phyloP scores from a whole-genome alignment of 2,329 filamentous ascomycete genomes.

The Colletotrichum coccodes region DNA sequence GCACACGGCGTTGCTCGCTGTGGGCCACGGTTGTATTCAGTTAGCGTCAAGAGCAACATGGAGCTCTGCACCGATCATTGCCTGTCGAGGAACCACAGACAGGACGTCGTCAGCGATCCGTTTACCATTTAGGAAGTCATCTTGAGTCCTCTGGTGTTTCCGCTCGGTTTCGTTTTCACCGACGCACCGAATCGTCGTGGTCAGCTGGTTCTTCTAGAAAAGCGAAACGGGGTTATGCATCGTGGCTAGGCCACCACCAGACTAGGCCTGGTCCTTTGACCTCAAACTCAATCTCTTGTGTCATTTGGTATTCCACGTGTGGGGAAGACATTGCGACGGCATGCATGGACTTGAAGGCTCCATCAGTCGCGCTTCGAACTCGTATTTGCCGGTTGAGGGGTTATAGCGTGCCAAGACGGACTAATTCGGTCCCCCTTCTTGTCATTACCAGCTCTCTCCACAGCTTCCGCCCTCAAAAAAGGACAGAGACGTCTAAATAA shows the following conservation, averaged over 20 bases:
- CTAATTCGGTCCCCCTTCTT: slow-evolving; percentile 21
- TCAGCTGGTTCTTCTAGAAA: neutral
- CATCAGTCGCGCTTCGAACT: neutral
- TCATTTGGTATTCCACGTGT: neutral
- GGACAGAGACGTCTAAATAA: neutral
- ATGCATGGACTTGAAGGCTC: neutral
- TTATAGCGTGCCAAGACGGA: slow-evolving; percentile 22
- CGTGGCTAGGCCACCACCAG: neutral
- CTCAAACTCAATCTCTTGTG: neutral
- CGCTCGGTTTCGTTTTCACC: neutral
- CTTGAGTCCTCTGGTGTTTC: too few species aligned
- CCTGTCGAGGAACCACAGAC: neutral
- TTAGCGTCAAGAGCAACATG: neutral
- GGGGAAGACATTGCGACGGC: neutral
- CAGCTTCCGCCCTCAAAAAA: neutral
- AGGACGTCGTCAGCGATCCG: too few species aligned
- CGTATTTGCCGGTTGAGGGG: slow-evolving; percentile 22
- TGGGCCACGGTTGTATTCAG: neutral
- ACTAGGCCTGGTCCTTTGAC: neutral
- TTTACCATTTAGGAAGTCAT: neutral
- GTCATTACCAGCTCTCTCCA: slow-evolving; percentile 7
- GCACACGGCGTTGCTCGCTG: neutral
- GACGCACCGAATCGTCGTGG: neutral
- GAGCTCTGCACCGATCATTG: neutral
- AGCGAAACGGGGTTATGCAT: neutral